Base-by-base conservation (phyloP, 352 stramenopile species). In the Globisporangium parvum region DNA sequence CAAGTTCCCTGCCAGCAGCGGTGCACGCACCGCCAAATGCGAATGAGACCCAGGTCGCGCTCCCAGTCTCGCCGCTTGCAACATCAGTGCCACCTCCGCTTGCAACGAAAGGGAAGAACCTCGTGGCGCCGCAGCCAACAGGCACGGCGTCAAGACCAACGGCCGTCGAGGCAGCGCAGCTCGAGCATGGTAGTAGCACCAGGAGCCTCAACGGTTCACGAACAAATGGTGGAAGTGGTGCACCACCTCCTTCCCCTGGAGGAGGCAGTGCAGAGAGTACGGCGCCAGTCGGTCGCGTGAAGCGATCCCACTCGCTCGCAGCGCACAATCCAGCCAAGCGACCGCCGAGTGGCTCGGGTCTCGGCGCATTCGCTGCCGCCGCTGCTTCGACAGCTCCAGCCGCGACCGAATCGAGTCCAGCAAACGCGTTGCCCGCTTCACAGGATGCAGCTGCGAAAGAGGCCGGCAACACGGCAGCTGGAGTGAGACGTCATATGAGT, bases 81-180 rank as follows among this genome's bases (percentile, higher is more conserved):
- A 45, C 46, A 18, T 5, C 41, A 47, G 42, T 50, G 9, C 56
- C 47, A 21, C 17, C 37, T 10, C 0, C 26, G 9, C 14, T 42
- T n/a, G 17, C 39, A 6, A 41, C 26, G 4, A 57, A 51, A 6
- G 15, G 41, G 3, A 66, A 63, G 46, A 66, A 62, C 23, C 55
- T 55, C 33, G 55, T 66, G 6, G 60, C 40, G 1, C 60, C 60
- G 11, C 55, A 59, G 10, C 60, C 55, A 10, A 28, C 28, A 17
- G 28, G 4, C 9, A 9, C n/a, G 8, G 3, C 15, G 2, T 18
- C 35, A 35, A 2, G 21, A 23, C 4, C 2, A 51, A 10, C 5
- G 8, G 24, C 12, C 3, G 0, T 1, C 10, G 40, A 15, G 6
- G 3, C 17, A 4, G 4, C 17, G n/a, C 31, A 12, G 1, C 39